These are phyloP conservation scores for Marchantia paleacea DNA, from an alignment of 225 moss, liverwort and hornwort genomes.

Conservation along the genomic window DNA sequence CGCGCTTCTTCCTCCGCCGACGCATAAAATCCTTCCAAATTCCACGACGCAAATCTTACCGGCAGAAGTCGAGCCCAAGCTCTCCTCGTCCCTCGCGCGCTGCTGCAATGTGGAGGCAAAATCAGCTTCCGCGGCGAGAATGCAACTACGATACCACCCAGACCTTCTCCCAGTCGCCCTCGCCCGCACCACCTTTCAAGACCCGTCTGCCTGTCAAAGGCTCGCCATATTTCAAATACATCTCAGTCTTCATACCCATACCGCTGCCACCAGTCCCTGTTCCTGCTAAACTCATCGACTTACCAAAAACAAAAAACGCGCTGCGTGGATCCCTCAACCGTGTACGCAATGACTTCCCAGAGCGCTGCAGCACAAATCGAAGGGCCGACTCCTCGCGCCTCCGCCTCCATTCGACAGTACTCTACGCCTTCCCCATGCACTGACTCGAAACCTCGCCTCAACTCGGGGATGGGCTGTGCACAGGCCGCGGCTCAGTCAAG, in stretches of 20 bases:
- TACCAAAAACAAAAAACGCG: neutral
- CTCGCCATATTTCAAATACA: neutral
- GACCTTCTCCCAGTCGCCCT: neutral
- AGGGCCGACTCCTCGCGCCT: neutral
- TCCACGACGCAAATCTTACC: neutral
- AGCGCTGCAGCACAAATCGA: neutral
- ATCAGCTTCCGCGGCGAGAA: neutral
- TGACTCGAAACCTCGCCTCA: neutral
- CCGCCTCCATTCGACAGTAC: neutral
- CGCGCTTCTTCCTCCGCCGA: constrained; percentile 10
- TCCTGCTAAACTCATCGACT: neutral
- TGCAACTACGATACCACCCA: neutral
- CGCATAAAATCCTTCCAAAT: constrained; percentile 2
- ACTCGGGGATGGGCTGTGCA: too few species aligned
- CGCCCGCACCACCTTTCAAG: neutral
- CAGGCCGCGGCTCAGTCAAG: too few species aligned
- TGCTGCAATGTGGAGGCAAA: neutral
- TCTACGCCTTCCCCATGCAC: neutral
- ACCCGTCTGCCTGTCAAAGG: neutral
- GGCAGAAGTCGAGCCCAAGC: neutral
- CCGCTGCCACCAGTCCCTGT: neutral
- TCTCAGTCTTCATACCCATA: neutral
- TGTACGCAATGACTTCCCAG: constrained; percentile 4
- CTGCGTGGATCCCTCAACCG: neutral
- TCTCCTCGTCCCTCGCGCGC: neutral